Evolutionary conservation across 768 basidiomycete species (phyloP), one percentile per base, ranked within the genome.

Genomic region (Amylocystis lapponica): DNA sequence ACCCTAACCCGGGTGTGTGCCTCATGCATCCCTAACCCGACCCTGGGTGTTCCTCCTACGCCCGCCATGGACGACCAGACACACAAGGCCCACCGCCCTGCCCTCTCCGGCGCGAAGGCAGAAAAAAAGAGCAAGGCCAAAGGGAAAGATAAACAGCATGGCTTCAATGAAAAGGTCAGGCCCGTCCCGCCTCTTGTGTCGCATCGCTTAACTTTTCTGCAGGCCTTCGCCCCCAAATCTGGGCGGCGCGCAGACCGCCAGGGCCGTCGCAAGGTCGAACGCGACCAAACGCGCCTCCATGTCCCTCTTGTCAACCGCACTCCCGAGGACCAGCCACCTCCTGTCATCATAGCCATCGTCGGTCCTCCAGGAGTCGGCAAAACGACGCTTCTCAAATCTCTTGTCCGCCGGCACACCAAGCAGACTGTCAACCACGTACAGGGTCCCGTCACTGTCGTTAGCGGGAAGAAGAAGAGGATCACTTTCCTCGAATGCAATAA

Each of bases 401-500:
- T 99, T 16, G 83, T 99, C 27, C 75, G 90, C 48, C 72, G 95
- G 33, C 94, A 90, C 63, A 90, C 95, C 9, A 99, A 97, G 58
- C 93, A 96, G 65, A 90, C 87, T 0, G 66, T 98, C 20, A 82
- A 78, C 52, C 89, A 97, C 21, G 81, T 85, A 45, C 84, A 86
- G 55, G 96, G 96, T 0, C 96, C 96, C 4, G 81, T 98, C 38
- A 99, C 96, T 0, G 86, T 98, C 17, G 86, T 98, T 34, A 83
- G 82, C 38, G 94, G 95, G 31, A 98, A 97, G 70, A 90, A 83
- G 55, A 75, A 90, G 37, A 71, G 96, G 12, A 70, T 98, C n/a
- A 97, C 96, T 0, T 92, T 98, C 60, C 76, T 99, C 39, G 96
- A 98, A 65, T 98, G 93, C 68, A 93, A 93, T 56, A 97, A 92